Conservation (phyloP, 2,329 filamentous ascomycete genomes). For the Hypoxylon sp. region DNA sequence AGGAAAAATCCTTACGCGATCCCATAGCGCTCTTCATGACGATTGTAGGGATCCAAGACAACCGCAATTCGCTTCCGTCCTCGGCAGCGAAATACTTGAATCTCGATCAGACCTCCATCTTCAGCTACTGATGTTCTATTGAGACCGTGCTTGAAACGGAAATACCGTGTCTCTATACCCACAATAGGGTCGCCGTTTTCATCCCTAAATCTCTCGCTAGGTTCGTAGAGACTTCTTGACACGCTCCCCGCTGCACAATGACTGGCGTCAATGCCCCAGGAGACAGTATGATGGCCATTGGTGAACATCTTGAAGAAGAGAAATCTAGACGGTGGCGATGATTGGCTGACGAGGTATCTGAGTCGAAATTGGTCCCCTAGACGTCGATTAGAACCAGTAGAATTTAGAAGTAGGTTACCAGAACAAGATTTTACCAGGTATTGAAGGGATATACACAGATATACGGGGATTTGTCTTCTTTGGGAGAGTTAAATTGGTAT, state of each 20-base stretch:
- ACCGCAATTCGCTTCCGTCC: conserved; percentile 62
- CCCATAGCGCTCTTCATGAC: conserved; percentile 65
- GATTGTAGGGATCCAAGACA: conserved; percentile 61
- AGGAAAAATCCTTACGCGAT: conserved; percentile 63
- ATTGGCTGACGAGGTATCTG: conserved; percentile 61
- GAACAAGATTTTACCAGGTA: conserved; percentile 60
- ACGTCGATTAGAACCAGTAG: conserved; percentile 9
- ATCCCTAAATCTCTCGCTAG: conserved; percentile 60
- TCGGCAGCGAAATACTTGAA: conserved; percentile 68
- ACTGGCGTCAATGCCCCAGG: conserved; percentile 66
- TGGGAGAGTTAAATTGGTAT: conserved; percentile 51
- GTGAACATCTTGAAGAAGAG: conserved; percentile 70
- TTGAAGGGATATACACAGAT: conserved; percentile 71
- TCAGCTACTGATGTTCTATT: conserved; percentile 60
- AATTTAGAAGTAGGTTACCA: not conserved
- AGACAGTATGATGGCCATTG: conserved; percentile 67
- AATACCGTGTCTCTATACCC: conserved; percentile 66
- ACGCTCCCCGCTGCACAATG: conserved; percentile 58
- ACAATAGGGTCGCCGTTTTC: conserved; percentile 56
- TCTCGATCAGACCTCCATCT: conserved; percentile 70
- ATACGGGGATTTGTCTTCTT: conserved; percentile 60
- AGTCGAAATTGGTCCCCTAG: conserved; percentile 69
- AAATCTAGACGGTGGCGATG: conserved; percentile 56
- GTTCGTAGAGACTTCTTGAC: conserved; percentile 65
- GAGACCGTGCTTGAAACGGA: conserved; percentile 63